A percentile compares a stretch with the other conserved stretches of the same genome.
phyloP scores from a whole-genome alignment of 306 rosid species.

The Acacia confusa region DNA sequence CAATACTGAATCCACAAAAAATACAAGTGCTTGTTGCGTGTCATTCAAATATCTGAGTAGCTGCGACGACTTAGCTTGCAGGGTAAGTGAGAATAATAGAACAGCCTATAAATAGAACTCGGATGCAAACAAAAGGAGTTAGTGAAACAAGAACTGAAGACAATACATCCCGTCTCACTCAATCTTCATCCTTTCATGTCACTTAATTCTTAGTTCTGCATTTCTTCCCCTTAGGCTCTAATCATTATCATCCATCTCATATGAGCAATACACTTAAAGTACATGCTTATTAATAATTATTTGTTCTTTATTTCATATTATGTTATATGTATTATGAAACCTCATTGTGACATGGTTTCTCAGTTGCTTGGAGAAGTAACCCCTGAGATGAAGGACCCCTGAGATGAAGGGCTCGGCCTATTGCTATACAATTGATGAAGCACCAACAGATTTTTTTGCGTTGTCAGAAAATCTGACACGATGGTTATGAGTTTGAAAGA shows the following conservation, averaged over 20 bases:
- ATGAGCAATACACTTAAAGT: conserved; percentile 6
- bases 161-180: not conserved
- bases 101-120: no score
- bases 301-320: not conserved
- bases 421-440: conserved; percentile 63
- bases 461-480: conserved; percentile 70
- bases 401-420: no score
- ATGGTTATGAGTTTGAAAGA: conserved; percentile 87
- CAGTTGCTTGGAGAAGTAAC: conserved; percentile 89
- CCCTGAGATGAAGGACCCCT: conserved; percentile 87
- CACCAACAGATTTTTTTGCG: conserved; percentile 65
- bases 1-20: not conserved
- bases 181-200: not conserved
- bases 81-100: no score
- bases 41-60: no score
- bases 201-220: not conserved
- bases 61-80: no score
- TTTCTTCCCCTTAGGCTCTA: not conserved
- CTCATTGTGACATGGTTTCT: conserved; percentile 26
- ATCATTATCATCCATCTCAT: not conserved
- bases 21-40: not conserved
- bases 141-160: not conserved
- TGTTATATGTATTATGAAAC: conserved; percentile 16
- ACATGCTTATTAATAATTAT: conserved; percentile 9
- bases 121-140: no score